Evolutionary conservation across 106 monocot species (phyloP).

Genomic region (Allium cepa): DNA sequence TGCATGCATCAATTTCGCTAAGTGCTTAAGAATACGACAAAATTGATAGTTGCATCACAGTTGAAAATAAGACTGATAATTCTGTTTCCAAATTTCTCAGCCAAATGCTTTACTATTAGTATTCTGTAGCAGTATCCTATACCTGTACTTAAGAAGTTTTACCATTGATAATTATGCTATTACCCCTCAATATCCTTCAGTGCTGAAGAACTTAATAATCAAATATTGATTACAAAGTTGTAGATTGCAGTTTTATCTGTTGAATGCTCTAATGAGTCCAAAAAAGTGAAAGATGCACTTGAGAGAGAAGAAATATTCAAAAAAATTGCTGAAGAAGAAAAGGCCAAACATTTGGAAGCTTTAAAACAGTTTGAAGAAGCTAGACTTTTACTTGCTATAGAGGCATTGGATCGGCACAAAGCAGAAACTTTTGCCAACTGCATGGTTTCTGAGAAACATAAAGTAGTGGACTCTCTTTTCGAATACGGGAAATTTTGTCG

Average conservation of each 20-base stretch:
- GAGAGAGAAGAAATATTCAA: conserved; percentile 40
- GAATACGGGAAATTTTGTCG: conserved; percentile 35
- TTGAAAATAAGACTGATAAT: too few species aligned
- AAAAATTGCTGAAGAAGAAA: conserved; percentile 42
- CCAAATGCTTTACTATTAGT: too few species aligned
- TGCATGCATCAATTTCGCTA: too few species aligned
- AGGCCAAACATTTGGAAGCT: conserved; percentile 38
- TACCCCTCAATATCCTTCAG: too few species aligned
- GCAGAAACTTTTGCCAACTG: conserved; percentile 37
- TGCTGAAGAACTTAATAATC: too few species aligned
- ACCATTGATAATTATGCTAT: too few species aligned
- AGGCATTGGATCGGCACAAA: conserved; percentile 35
- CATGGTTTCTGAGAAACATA: conserved; percentile 31
- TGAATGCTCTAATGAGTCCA: conserved; percentile 49
- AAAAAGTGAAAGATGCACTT: conserved; percentile 44
- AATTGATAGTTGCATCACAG: too few species aligned
- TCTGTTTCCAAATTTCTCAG: too few species aligned
- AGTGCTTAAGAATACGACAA: too few species aligned
- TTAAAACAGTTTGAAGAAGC: conserved; percentile 42
- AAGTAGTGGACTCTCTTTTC: conserved; percentile 30
- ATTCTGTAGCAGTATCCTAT: too few species aligned
- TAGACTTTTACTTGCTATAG: conserved; percentile 28
- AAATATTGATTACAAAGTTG: neutral
- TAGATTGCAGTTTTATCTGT: conserved; percentile 44
- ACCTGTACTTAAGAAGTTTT: too few species aligned